Evolutionary conservation across 2,329 filamentous ascomycete species (phyloP).

Genomic region (Arthroderma uncinatum): DNA sequence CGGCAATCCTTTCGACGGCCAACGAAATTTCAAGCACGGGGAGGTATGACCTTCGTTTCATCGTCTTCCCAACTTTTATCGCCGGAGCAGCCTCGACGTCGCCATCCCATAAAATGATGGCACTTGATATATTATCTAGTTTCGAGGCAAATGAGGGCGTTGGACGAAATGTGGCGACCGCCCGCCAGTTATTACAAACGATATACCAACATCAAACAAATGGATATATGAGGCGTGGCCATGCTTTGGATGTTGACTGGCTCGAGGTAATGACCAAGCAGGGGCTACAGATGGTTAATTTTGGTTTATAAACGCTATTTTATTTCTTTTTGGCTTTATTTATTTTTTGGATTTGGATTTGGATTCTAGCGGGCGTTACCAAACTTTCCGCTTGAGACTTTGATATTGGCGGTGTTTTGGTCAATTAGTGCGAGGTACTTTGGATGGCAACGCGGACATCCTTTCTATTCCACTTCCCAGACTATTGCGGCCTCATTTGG

Average conservation of each 20-base stretch:
- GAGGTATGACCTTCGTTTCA: constrained; percentile 35
- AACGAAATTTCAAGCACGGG: constrained; percentile 30
- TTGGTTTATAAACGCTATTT: constrained; percentile 31
- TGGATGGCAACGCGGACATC: too few species aligned
- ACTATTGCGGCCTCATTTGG: too few species aligned
- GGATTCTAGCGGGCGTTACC: background rate
- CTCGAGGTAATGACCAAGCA: constrained; percentile 36
- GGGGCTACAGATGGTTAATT: constrained; percentile 41
- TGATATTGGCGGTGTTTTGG: background rate
- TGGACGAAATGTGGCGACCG: constrained; percentile 38
- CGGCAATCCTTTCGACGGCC: constrained; percentile 37
- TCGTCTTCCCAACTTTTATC: constrained; percentile 46
- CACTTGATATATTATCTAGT: constrained; percentile 39
- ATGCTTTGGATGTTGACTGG: constrained; percentile 42
- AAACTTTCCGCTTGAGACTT: background rate
- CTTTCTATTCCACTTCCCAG: too few species aligned
- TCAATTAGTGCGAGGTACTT: background rate
- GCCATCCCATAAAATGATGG: constrained; percentile 35
- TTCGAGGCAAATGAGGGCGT: constrained; percentile 38
- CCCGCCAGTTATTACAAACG: constrained; percentile 36
- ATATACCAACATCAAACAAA: constrained; percentile 41
- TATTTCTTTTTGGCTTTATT: background rate
- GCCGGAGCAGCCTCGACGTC: constrained; percentile 38
- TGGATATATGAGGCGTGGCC: constrained; percentile 29
- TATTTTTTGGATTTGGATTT: background rate